phyloP scores from a whole-genome alignment of 345 rosid genomes.

The Syzygium oleosum region DNA sequence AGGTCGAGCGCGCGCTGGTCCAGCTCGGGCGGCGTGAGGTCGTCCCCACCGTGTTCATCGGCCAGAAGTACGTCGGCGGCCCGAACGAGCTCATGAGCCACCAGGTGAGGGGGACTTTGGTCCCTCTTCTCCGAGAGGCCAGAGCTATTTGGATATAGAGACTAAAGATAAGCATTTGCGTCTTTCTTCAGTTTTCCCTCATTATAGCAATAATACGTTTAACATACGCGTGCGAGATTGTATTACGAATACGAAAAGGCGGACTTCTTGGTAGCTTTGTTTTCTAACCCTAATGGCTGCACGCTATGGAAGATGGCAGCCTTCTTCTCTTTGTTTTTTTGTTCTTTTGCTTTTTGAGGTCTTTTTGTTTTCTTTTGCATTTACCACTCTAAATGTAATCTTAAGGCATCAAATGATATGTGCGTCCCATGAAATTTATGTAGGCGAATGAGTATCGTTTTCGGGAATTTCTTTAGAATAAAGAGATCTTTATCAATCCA shows the following conservation, averaged over 20 bases:
- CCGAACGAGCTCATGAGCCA: slow-evolving; percentile 67
- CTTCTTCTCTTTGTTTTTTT: background rate
- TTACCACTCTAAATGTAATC: background rate
- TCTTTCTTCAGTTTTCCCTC: background rate
- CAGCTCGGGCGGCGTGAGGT: slow-evolving; percentile 53
- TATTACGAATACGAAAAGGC: background rate
- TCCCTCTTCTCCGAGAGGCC: slow-evolving; percentile 53
- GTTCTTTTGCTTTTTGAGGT: background rate
- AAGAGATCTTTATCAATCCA: background rate
- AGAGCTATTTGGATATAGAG: slow-evolving; percentile 80
- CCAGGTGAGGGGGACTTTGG: slow-evolving; percentile 59
- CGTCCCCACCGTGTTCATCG: slow-evolving; percentile 83
- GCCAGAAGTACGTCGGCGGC: slow-evolving; percentile 63
- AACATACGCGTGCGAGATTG: background rate
- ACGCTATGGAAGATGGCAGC: background rate
- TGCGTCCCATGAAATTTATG: background rate
- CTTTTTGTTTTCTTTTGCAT: background rate
- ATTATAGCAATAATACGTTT: background rate
- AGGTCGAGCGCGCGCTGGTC: slow-evolving; percentile 45
- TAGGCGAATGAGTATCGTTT: no score
- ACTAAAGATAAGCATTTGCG: background rate
- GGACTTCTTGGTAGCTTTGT: background rate
- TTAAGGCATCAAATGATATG: background rate
- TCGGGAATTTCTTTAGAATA: no score
- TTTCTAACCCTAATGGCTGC: background rate